Evolutionary conservation across 75 land plant genomes (phyloP).

Genomic region (Selaginella moellendorffii): DNA sequence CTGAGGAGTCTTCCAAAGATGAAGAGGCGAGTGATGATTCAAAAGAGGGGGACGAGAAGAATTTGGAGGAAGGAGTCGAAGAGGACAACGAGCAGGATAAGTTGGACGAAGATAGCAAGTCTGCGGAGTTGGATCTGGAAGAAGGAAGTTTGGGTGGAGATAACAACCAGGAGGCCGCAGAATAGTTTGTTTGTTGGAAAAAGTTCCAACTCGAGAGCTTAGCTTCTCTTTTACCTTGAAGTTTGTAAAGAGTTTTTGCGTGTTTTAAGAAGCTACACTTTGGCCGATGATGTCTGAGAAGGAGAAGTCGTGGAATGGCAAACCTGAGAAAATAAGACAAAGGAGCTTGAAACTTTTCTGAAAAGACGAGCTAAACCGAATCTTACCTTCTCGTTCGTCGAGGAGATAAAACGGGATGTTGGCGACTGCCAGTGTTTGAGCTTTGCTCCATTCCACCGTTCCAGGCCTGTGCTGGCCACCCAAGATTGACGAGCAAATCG

Average conservation of each 20-base stretch:
- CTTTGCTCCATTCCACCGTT: slow-evolving; percentile 71
- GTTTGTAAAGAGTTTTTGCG: too few relatives aligned
- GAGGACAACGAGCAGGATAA: background rate
- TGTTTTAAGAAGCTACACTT: background rate
- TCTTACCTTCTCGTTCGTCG: slow-evolving; percentile 54
- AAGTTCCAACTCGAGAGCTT: too few relatives aligned
- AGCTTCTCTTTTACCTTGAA: too few relatives aligned
- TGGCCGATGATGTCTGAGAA: slow-evolving; percentile 43
- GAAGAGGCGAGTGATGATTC: background rate
- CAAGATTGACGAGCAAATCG: slow-evolving; percentile 70
- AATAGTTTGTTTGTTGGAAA: background rate
- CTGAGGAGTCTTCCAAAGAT: background rate
- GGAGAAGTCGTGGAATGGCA: slow-evolving; percentile 82
- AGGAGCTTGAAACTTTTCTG: too few relatives aligned
- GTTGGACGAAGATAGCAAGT: background rate
- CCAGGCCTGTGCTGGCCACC: slow-evolving; percentile 54
- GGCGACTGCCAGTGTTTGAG: slow-evolving; percentile 54
- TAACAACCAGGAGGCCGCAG: background rate
- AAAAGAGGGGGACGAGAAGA: background rate
- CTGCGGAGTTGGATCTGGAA: background rate
- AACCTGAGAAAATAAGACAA: slow-evolving; percentile 30
- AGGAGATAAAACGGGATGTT: slow-evolving; percentile 81
- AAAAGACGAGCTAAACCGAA: too few relatives aligned
- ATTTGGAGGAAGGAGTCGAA: background rate
- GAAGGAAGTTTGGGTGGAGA: background rate